These are phyloP conservation scores for Debaryomyces hansenii DNA, from an alignment of 805 yeast species.

Conservation along the genomic window DNA sequence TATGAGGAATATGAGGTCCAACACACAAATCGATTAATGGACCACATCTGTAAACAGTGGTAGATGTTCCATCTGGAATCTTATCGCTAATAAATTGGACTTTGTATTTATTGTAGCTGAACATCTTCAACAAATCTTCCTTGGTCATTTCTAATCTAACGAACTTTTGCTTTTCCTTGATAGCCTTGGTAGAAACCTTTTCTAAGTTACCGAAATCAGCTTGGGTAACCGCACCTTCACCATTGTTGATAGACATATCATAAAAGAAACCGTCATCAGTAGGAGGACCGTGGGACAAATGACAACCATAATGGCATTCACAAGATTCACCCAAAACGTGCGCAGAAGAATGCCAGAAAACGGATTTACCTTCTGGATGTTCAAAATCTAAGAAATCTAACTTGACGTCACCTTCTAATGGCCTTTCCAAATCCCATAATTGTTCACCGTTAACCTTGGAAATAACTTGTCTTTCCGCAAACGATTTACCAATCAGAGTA, in stretches of 20 bases:
- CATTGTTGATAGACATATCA: slow-evolving; percentile 84
- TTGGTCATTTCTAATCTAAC: slow-evolving; percentile 91
- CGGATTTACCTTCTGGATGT: slow-evolving; percentile 90
- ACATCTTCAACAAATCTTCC: slow-evolving; percentile 90
- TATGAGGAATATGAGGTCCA: slow-evolving; percentile 97
- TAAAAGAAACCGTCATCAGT: slow-evolving; percentile 97
- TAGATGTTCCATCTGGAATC: slow-evolving; percentile 92
- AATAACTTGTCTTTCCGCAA: slow-evolving; percentile 85
- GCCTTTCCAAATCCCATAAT: slow-evolving; percentile 95
- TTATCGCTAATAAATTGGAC: slow-evolving; percentile 81
- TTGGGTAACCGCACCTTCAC: slow-evolving; percentile 69
- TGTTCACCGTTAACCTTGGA: slow-evolving; percentile 81
- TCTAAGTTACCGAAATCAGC: slow-evolving; percentile 84
- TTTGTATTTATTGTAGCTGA: slow-evolving; percentile 93
- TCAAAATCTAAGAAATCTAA: slow-evolving; percentile 90
- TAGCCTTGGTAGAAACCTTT: slow-evolving; percentile 81
- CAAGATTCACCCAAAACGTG: slow-evolving; percentile 98
- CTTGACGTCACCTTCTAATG: slow-evolving; percentile 68
- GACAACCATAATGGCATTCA: slow-evolving; percentile 95
- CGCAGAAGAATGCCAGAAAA: slow-evolving; percentile 99
- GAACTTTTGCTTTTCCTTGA: slow-evolving; percentile 92
- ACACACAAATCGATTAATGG: slow-evolving; percentile 94
- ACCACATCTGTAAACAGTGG: slow-evolving; percentile 98
- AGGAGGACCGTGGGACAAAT: slow-evolving; percentile 88
- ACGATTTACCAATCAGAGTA: slow-evolving; percentile 77